Evolutionary conservation across 2,329 filamentous ascomycete species (phyloP).

Genomic region (Aspergillus persii): DNA sequence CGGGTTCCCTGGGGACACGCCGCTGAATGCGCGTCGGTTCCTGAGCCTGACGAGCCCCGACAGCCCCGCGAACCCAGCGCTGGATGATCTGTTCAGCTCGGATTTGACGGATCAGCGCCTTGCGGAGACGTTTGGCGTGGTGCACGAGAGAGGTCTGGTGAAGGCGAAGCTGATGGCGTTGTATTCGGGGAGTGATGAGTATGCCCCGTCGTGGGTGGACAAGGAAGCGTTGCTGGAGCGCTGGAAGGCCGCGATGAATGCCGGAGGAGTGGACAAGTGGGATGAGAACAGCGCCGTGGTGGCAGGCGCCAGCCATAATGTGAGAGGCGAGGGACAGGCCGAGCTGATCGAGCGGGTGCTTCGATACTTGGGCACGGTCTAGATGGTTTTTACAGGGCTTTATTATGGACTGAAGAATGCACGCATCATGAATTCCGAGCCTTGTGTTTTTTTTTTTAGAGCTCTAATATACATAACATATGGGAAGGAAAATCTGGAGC

Average conservation of each 20-base stretch:
- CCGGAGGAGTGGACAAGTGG: slow-evolving; percentile 42
- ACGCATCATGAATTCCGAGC: neutral
- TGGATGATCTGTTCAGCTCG: slow-evolving; percentile 86
- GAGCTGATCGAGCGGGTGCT: slow-evolving; percentile 36
- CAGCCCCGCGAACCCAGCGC: slow-evolving; percentile 58
- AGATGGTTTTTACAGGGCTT: neutral
- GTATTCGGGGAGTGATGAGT: slow-evolving; percentile 48
- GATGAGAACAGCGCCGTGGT: slow-evolving; percentile 51
- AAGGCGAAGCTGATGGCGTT: slow-evolving; percentile 43
- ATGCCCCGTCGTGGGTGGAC: slow-evolving; percentile 44
- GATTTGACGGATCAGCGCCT: slow-evolving; percentile 64
- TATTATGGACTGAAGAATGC: neutral
- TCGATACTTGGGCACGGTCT: slow-evolving; percentile 32
- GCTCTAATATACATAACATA: slow-evolving; percentile 5
- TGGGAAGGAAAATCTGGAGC: neutral
- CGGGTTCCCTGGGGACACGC: slow-evolving; percentile 35
- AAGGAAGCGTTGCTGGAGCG: slow-evolving; percentile 43
- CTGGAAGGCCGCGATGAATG: slow-evolving; percentile 44
- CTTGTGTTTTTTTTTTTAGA: neutral
- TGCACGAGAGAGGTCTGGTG: slow-evolving; percentile 37
- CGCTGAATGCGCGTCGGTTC: slow-evolving; percentile 58
- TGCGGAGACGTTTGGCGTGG: slow-evolving; percentile 61
- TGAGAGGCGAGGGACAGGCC: slow-evolving; percentile 49
- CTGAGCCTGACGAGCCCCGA: slow-evolving; percentile 54
- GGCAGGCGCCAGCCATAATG: slow-evolving; percentile 49